These are phyloP conservation scores for Metarhizium brunneum DNA, from an alignment of 2,329 filamentous ascomycete genomes.

Conservation along the genomic window DNA sequence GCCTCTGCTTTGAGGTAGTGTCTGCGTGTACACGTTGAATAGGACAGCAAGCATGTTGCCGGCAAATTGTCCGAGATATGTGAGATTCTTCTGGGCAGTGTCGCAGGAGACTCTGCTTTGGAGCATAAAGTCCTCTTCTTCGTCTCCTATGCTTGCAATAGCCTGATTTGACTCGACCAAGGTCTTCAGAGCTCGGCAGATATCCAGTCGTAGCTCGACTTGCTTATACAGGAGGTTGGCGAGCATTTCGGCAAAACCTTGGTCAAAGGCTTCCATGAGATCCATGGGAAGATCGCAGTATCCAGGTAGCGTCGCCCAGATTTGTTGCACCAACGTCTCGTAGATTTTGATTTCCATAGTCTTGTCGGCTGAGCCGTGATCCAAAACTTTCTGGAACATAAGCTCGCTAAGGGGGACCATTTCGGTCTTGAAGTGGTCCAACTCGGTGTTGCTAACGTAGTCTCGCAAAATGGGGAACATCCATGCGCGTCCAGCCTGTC, in stretches of 20 bases:
- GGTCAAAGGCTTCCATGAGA: slow-evolving; percentile 66
- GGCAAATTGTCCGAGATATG: slow-evolving; percentile 70
- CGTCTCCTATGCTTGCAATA: slow-evolving; percentile 58
- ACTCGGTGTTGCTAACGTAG: slow-evolving; percentile 77
- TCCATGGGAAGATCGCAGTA: slow-evolving; percentile 93
- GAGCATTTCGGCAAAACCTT: slow-evolving; percentile 78
- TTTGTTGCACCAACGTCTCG: slow-evolving; percentile 90
- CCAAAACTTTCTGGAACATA: slow-evolving; percentile 81
- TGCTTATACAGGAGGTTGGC: slow-evolving; percentile 91
- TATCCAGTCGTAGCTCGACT: slow-evolving; percentile 72
- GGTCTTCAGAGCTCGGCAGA: slow-evolving; percentile 79
- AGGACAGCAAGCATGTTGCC: slow-evolving; percentile 88
- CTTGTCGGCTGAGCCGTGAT: slow-evolving; percentile 75
- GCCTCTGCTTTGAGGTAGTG: slow-evolving; percentile 81
- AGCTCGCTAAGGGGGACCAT: slow-evolving; percentile 82
- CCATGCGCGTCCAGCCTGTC: slow-evolving; percentile 84
- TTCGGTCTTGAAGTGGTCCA: slow-evolving; percentile 76
- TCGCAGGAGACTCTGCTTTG: slow-evolving; percentile 71
- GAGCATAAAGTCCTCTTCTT: slow-evolving; percentile 63
- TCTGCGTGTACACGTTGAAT: slow-evolving; percentile 99
- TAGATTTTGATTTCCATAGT: slow-evolving; percentile 97
- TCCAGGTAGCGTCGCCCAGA: slow-evolving; percentile 87
- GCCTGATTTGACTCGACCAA: slow-evolving; percentile 88
- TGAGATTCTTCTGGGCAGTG: slow-evolving; percentile 68
- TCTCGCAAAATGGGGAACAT: slow-evolving; percentile 86